Evolutionary conservation across 805 yeast genomes (phyloP).

Genomic region (Hanseniaspora meyeri): DNA sequence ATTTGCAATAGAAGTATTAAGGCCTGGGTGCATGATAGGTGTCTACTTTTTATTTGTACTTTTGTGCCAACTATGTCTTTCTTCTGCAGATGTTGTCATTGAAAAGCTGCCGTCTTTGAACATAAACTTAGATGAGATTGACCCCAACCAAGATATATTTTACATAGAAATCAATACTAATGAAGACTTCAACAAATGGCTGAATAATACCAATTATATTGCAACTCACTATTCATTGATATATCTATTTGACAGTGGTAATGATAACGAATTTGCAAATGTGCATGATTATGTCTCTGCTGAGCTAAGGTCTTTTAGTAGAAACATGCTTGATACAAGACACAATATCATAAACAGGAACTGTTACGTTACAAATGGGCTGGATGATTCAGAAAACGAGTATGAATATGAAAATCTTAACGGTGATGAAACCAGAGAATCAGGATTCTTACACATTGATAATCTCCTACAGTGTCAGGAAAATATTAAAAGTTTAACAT

Average conservation of each 20-base stretch:
- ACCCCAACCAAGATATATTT: neutral
- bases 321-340: neutral
- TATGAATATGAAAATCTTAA: neutral
- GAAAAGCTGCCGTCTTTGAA: neutral
- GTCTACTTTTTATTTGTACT: neutral
- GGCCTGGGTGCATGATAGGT: neutral
- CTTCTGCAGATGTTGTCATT: neutral
- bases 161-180: neutral
- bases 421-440: neutral
- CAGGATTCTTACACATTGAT: neutral
- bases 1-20: too few species aligned
- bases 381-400: neutral
- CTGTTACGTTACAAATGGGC: neutral
- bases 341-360: neutral
- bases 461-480: conserved; percentile 6
- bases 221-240: conserved; percentile 1
- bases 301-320: conserved; percentile 5
- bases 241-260: conserved; percentile 1
- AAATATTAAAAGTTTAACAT: neutral
- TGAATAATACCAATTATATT: conserved; percentile 4
- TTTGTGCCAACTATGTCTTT: neutral
- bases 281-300: conserved; percentile 22
- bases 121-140: neutral
- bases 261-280: neutral
- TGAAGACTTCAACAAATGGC: conserved; percentile 2